Evolutionary conservation across 2,329 filamentous ascomycete genomes (phyloP), one percentile per base, ranked within the genome.

Genomic region (Pestalotiopsis sp.): DNA sequence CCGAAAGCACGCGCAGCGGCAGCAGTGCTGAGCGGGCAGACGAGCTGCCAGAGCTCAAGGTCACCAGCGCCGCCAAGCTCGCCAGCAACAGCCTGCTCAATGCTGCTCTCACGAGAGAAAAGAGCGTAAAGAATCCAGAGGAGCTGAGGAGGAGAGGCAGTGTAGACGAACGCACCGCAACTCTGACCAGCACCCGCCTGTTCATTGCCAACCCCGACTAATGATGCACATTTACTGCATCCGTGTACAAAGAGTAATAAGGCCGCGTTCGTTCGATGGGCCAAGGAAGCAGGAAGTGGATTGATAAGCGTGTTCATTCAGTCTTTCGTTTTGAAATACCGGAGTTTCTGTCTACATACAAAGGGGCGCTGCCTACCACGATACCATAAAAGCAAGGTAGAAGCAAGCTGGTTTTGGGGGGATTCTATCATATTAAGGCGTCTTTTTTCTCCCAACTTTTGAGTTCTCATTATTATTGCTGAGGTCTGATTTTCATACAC

Each of bases 171-270:
- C 86, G 92, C 75, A 92, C 92, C 4, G 91, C 90, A 80, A 95
- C 92, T 1, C 91, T 96, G 78, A 90, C 88, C 23, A 86, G 89
- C 36, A 90, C 90, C 63, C 88, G 93, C 71, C 86, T 97, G 69
- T 96, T 93, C 80, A 94, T 97, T 76, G 93, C 93, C 74, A 97
- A 97, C 80, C 93, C 93, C 20, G 93, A 96, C 80, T 88, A 81
- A 84, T 66, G 69, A 67, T 31, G 61, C 57, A 27, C 36, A 45
- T 25, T 27, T n/a, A 4, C 27, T 65, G 7, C 23, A 63, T 38
- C 36, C 38, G 39, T 65, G 41, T 41, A 45, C 13, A 39, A 39
- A 17, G 59, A 39, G 6, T 27, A 39, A 31, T 14, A 4, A 13
- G 17, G 57, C 27, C 23, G 25, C 31, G 38, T 36, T 27, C 59